Percentiles rank a stretch among this genome's conserved stretches.
These are phyloP conservation scores for Zalaria sp. DNA, from an alignment of 2,329 filamentous ascomycete genomes.

Conservation along the genomic window DNA sequence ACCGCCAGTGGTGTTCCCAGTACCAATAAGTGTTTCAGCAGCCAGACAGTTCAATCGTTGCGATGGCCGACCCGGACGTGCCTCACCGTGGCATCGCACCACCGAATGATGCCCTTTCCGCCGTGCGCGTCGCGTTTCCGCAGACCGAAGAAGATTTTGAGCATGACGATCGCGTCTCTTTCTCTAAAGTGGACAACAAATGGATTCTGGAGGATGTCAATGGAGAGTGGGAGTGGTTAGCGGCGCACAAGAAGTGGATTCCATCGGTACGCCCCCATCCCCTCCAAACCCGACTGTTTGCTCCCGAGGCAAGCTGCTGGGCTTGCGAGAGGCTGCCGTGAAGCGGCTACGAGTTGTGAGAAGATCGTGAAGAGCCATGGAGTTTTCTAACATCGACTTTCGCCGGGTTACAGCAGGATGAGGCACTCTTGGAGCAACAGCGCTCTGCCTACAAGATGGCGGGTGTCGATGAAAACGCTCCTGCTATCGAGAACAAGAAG, in stretches of 20 bases:
- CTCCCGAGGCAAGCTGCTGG: not conserved
- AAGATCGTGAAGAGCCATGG: slow-evolving; percentile 4
- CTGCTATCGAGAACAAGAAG: slow-evolving; percentile 33
- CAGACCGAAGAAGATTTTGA: slow-evolving; percentile 54
- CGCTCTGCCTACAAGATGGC: slow-evolving; percentile 45
- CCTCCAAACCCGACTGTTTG: not conserved
- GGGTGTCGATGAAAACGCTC: slow-evolving; percentile 45
- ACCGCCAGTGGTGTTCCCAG: no score
- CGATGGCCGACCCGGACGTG: slow-evolving; percentile 2
- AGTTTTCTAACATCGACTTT: slow-evolving; percentile 18
- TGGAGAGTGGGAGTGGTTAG: slow-evolving; percentile 76
- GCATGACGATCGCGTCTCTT: slow-evolving; percentile 69
- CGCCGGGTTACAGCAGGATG: slow-evolving; percentile 39
- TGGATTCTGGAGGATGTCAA: slow-evolving; percentile 75
- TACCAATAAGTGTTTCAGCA: no score
- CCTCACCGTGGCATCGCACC: slow-evolving; percentile 1
- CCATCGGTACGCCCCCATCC: slow-evolving; percentile 36
- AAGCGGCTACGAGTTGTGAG: not conserved
- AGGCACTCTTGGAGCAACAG: slow-evolving; percentile 46
- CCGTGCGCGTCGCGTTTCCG: slow-evolving; percentile 28
- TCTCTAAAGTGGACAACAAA: slow-evolving; percentile 68
- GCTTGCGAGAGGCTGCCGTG: not conserved
- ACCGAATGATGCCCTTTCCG: slow-evolving; percentile 2
- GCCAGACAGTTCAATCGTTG: not conserved
- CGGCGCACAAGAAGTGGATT: slow-evolving; percentile 59